Conservation (phyloP, 2,329 filamentous ascomycete species). For the Sclerotinia minor region DNA sequence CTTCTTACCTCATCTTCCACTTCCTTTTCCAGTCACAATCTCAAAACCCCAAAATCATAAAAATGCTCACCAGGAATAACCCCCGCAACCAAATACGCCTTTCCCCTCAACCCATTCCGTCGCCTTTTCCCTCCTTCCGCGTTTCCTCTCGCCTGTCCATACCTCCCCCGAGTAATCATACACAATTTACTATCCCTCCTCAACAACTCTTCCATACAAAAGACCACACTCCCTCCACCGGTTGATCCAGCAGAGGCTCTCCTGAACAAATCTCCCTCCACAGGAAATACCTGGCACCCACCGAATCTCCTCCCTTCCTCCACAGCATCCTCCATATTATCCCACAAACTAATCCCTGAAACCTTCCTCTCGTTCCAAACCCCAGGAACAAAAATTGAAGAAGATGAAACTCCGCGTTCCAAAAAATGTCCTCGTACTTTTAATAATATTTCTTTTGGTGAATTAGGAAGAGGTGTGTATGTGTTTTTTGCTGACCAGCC, state of each 20-base stretch:
- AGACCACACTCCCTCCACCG: not conserved
- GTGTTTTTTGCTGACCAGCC: constrained; percentile 1
- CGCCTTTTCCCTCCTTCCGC: not conserved
- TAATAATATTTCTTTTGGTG: not conserved
- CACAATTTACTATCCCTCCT: not conserved
- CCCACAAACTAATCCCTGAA: not conserved
- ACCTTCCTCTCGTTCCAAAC: not conserved
- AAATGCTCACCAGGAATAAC: constrained; percentile 18
- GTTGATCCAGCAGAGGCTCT: too few relatives aligned
- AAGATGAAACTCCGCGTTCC: not conserved
- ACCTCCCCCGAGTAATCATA: not conserved
- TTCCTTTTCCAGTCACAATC: not conserved
- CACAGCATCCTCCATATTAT: not conserved
- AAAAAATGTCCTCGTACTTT: not conserved
- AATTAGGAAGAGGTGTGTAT: not conserved
- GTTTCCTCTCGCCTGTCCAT: not conserved
- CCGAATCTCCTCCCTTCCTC: not conserved
- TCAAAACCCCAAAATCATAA: not conserved
- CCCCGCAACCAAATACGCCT: constrained; percentile 16
- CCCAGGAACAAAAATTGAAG: constrained; percentile 2
- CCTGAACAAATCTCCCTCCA: not conserved
- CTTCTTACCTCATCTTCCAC: not conserved
- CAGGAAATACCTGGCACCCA: not conserved
- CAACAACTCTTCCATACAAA: constrained; percentile 11
- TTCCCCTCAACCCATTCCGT: not conserved